Percentiles rank a stretch among this genome's conserved stretches.
phyloP scores from a whole-genome alignment of 768 basidiomycete genomes.

The Naganishia kalamii region DNA sequence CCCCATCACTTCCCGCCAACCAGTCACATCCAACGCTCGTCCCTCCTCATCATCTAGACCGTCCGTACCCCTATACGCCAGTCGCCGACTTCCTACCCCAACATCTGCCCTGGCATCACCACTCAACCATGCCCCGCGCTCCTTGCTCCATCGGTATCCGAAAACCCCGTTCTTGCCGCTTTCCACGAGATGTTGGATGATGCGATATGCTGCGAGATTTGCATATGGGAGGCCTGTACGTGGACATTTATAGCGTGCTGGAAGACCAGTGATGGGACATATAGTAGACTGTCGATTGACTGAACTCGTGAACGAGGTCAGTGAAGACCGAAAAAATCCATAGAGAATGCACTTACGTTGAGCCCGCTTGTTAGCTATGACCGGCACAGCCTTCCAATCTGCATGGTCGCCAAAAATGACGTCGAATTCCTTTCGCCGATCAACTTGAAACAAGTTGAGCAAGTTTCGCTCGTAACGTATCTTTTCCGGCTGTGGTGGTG shows the following conservation, averaged over 20 bases:
- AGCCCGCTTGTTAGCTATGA: constrained; percentile 31
- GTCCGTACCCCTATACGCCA: too few species aligned
- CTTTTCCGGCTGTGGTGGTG: background rate
- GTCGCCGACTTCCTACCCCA: background rate
- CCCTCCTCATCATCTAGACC: background rate
- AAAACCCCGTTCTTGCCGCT: too few species aligned
- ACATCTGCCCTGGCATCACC: constrained; percentile 25
- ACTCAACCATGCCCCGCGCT: constrained; percentile 34
- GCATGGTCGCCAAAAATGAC: constrained; percentile 81
- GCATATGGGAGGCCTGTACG: constrained; percentile 73
- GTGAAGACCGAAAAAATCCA: background rate
- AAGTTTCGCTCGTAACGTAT: background rate
- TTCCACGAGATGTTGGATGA: constrained; percentile 58
- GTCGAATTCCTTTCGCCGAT: constrained; percentile 58
- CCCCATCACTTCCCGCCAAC: background rate
- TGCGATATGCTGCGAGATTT: constrained; percentile 59
- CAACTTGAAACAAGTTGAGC: constrained; percentile 33
- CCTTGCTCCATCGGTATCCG: constrained; percentile 53
- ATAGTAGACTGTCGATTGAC: constrained; percentile 57
- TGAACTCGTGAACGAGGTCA: constrained; percentile 38
- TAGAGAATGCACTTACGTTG: background rate
- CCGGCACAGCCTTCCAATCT: constrained; percentile 50
- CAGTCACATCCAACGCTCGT: background rate
- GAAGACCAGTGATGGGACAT: constrained; percentile 73
- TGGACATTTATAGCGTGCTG: constrained; percentile 74